Evolutionary conservation across 192 early-diverging fungal species (phyloP).

Genomic region (Coemansia sp.): DNA sequence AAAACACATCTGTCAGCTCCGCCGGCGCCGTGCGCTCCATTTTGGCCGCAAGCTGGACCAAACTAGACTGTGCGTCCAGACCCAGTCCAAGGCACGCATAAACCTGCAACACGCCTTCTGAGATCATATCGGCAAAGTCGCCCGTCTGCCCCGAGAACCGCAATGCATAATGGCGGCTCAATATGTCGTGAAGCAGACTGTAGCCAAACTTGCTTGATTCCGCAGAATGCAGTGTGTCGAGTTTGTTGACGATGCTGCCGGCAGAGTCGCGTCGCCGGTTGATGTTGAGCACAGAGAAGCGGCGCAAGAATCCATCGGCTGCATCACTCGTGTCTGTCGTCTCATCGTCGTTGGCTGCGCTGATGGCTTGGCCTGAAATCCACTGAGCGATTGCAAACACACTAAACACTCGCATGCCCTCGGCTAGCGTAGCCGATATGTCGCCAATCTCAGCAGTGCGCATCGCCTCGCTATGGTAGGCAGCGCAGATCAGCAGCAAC

Average conservation of each 20-base stretch:
- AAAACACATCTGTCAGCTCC: constrained; percentile 30
- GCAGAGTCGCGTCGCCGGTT: constrained; percentile 28
- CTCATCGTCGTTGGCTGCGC: constrained; percentile 12
- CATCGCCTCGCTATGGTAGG: constrained; percentile 22
- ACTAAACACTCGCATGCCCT: constrained; percentile 13
- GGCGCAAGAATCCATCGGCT: constrained; percentile 43
- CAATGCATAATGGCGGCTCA: constrained; percentile 22
- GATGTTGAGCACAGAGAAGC: constrained; percentile 53
- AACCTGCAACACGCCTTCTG: constrained; percentile 39
- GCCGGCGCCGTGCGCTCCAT: constrained; percentile 32
- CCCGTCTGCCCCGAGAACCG: constrained; percentile 29
- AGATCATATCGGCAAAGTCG: constrained; percentile 43
- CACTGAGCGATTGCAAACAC: constrained; percentile 34
- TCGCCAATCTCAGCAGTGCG: constrained; percentile 1
- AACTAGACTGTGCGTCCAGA: constrained; percentile 10
- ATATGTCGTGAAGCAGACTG: constrained; percentile 42
- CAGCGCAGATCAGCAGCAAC: constrained; percentile 28
- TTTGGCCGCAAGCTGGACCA: constrained; percentile 37
- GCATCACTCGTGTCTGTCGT: constrained; percentile 7
- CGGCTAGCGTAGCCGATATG: constrained; percentile 23
- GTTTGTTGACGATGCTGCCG: constrained; percentile 8
- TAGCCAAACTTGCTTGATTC: constrained; percentile 22
- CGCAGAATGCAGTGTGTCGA: background rate
- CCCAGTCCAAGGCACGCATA: constrained; percentile 19
- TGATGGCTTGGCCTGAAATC: constrained; percentile 37